A percentile compares a stretch with the other conserved stretches of the same genome.
phyloP scores from a whole-genome alignment of 2,329 filamentous ascomycete species.

The Zymoseptoria crescenta region DNA sequence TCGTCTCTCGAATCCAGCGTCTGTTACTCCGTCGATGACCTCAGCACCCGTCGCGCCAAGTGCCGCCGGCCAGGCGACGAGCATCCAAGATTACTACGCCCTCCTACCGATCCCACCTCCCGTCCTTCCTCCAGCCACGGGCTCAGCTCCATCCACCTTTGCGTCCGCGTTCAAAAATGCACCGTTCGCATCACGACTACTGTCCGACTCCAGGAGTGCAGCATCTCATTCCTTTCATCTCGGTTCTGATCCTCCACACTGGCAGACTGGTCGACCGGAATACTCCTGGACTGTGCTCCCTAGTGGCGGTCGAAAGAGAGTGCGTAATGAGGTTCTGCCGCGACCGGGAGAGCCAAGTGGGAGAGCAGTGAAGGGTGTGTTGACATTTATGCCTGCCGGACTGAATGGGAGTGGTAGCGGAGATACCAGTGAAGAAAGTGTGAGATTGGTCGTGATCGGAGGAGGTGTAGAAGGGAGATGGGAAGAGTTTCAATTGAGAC shows the following conservation, averaged over 20 bases:
- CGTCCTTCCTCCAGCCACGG: not conserved
- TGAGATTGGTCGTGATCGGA: conserved; percentile 24
- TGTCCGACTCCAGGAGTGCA: conserved; percentile 85
- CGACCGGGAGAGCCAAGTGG: conserved; percentile 47
- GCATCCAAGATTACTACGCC: conserved; percentile 29
- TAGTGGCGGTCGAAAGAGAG: conserved; percentile 27
- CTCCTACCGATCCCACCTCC: conserved; percentile 24
- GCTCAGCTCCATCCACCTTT: conserved; percentile 17
- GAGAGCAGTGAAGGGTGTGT: conserved; percentile 67
- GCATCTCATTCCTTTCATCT: conserved; percentile 74
- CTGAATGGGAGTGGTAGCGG: conserved; percentile 1
- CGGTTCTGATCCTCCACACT: conserved; percentile 58
- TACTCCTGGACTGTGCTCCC: conserved; percentile 29
- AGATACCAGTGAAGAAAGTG: conserved; percentile 16
- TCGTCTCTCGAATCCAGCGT: not conserved
- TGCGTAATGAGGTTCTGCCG: conserved; percentile 33
- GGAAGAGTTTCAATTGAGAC: conserved; percentile 29
- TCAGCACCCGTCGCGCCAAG: conserved; percentile 4
- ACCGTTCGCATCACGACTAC: conserved; percentile 61
- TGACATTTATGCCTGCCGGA: conserved; percentile 58
- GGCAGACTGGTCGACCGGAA: conserved; percentile 26
- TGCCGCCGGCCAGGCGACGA: not conserved
- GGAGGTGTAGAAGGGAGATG: conserved; percentile 29
- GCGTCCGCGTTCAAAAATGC: conserved; percentile 24
- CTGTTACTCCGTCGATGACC: conserved; percentile 9